A percentile compares a stretch with the other conserved stretches of the same genome.
Evolutionary conservation across 106 monocot genomes (phyloP).

Genomic region (Dioscorea zingiberensis): DNA sequence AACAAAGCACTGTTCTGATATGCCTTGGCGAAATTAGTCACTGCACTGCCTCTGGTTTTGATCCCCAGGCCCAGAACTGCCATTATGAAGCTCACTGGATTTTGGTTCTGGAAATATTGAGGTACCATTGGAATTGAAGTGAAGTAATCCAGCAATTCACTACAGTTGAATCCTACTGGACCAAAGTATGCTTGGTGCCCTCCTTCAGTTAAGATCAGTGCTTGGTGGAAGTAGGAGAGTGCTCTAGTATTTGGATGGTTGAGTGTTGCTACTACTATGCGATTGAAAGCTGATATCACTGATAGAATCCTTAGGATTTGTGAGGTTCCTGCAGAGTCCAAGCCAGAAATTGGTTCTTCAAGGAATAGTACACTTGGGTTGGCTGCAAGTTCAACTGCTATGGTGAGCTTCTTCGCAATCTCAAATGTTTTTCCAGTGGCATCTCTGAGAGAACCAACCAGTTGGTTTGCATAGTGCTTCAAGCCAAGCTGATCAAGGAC

Average conservation of each 20-base stretch:
- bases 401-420: slow-evolving; percentile 7
- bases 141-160: not conserved
- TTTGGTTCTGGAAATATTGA: not conserved
- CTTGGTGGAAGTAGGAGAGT: slow-evolving; percentile 4
- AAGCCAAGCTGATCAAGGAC: slow-evolving; percentile 2
- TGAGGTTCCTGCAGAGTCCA: not conserved
- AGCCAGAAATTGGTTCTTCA: slow-evolving; percentile 1
- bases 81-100: slow-evolving; percentile 8
- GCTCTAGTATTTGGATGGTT: slow-evolving; percentile 2
- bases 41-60: not conserved
- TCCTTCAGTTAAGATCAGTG: not conserved
- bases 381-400: slow-evolving; percentile 4
- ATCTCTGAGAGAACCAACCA: not conserved
- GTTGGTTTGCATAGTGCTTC: slow-evolving; percentile 1
- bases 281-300: not conserved
- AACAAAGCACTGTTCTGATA: slow-evolving; percentile 2
- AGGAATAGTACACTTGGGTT: slow-evolving; percentile 4
- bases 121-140: not conserved
- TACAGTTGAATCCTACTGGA: slow-evolving; percentile 1
- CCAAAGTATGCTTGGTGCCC: slow-evolving; percentile 7
- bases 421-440: slow-evolving; percentile 3
- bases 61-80: slow-evolving; percentile 6
- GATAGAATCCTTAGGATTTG: not conserved
- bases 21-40: not conserved
- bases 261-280: not conserved